These are phyloP conservation scores for Zasmidium citrigriseum DNA, from an alignment of 2,329 filamentous ascomycete species.

Conservation along the genomic window DNA sequence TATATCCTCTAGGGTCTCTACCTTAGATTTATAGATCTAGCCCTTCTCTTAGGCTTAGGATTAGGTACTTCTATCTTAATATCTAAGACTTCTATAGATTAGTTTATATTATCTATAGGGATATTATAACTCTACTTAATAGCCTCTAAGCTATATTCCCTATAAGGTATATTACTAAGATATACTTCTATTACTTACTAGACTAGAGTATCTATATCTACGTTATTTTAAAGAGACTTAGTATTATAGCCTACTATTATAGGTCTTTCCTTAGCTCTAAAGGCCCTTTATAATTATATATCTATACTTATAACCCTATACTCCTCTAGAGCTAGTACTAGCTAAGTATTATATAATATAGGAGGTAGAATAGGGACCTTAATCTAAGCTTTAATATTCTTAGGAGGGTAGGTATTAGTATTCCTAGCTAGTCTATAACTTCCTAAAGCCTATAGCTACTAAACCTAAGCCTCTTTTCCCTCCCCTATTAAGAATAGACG, in stretches of 20 bases:
- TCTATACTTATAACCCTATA: background rate
- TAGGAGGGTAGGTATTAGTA: background rate
- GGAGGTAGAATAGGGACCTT: background rate
- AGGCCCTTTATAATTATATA: background rate
- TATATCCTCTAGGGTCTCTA: background rate
- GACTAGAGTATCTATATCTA: background rate
- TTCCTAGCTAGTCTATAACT: background rate
- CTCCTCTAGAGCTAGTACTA: background rate
- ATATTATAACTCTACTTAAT: background rate
- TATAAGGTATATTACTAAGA: background rate
- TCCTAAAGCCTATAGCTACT: background rate
- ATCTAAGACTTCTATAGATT: background rate
- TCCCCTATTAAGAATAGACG: background rate
- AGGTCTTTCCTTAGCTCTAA: background rate
- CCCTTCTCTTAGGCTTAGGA: background rate
- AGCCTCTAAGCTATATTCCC: background rate
- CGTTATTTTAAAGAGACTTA: background rate
- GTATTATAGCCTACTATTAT: background rate
- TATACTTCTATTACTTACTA: background rate
- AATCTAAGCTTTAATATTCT: background rate
- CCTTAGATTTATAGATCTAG: background rate
- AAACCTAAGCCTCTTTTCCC: background rate
- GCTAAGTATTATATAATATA: background rate
- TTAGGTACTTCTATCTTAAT: background rate
- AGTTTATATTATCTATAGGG: background rate